Conservation (phyloP, 768 basidiomycete genomes). For the Leucosporidium scottii region DNA sequence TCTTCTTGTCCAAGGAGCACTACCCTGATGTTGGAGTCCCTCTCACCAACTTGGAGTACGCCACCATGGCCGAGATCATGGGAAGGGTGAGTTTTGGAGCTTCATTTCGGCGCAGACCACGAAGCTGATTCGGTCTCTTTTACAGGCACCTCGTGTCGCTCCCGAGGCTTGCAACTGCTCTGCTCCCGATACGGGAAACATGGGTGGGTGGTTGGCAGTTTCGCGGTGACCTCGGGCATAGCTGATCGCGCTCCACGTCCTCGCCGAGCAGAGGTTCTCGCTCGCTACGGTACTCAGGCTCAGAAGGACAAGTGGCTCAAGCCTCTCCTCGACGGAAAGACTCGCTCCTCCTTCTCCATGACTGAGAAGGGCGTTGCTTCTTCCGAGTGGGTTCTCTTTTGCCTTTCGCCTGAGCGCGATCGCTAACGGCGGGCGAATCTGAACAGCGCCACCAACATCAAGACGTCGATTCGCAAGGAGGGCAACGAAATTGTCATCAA, state of each 20-base stretch:
- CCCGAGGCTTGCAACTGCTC: conserved; percentile 88
- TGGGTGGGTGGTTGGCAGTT: conserved; percentile 58
- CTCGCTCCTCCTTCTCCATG: conserved; percentile 92
- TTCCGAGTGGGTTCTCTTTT: conserved; percentile 24
- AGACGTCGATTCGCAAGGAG: conserved; percentile 72
- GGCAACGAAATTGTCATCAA: conserved; percentile 85
- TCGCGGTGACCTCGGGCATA: not conserved
- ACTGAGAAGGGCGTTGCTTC: conserved; percentile 68
- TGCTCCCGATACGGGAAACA: conserved; percentile 77
- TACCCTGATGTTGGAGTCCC: conserved; percentile 63
- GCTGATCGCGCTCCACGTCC: conserved; percentile 3
- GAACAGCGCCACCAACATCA: conserved; percentile 91
- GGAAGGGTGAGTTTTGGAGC: conserved; percentile 44
- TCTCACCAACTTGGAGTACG: conserved; percentile 95
- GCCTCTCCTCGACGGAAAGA: conserved; percentile 84
- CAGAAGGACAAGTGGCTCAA: conserved; percentile 86
- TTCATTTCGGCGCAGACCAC: not conserved
- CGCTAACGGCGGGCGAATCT: conserved; percentile 37
- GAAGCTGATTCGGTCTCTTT: not conserved
- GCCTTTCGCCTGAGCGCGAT: conserved; percentile 57
- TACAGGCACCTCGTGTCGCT: conserved; percentile 49
- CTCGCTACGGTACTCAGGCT: conserved; percentile 80
- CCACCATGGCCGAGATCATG: conserved; percentile 92
- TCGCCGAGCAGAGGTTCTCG: conserved; percentile 73
- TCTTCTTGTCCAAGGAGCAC: conserved; percentile 89